Evolutionary conservation across 2,329 filamentous ascomycete genomes (phyloP), one percentile per base, ranked within the genome.

Genomic region (Colletotrichum navitas): DNA sequence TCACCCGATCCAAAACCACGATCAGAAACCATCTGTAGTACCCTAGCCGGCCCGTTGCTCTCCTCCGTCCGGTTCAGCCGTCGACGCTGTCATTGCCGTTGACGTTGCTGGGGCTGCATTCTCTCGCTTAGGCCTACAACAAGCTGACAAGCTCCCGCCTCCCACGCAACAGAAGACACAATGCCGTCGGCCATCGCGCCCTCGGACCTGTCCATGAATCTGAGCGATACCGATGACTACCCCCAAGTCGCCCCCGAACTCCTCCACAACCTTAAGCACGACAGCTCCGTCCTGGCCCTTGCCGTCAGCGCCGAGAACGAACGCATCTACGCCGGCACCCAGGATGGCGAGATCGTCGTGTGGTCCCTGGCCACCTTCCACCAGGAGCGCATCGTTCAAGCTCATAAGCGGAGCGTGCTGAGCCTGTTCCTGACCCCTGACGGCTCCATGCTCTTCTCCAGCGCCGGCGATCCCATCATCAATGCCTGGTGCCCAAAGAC

Each of bases 281-380:
- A 91, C 77, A 93, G 90, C 80, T 94, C 92, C 2, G 93, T 97
- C 59, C 90, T 99, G 62, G 90, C 94, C 11, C 88, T 99, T 67
- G 93, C 91, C 5, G 90, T 97, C 32, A 94, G 94, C 68, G 87
- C 93, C 63, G 87, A 92, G 59, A 89, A 94, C 74, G 89, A 92
- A 62, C 92, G 91, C 78, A 92, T 99, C 65, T 99, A 94, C 81
- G 95, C 95, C 24, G 96, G 96, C 51, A 95, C 96, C 1, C 94
- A 98, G 79, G 93, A 94, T 74, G 96, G 96, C 73, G 94, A 98
- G 83, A 97, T 99, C 73, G 87, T 97, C 56, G 92, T 95, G 55
- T 99, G 94, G 93, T 94, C 93, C 4, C 88, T 99, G 55, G 91
- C 92, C 75, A 97, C 94, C 10, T 99, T 95, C 79, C 92, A 97